Evolutionary conservation across 345 rosid species (phyloP), one percentile per base, ranked within the genome.

Genomic region (Eutrema japonicum): DNA sequence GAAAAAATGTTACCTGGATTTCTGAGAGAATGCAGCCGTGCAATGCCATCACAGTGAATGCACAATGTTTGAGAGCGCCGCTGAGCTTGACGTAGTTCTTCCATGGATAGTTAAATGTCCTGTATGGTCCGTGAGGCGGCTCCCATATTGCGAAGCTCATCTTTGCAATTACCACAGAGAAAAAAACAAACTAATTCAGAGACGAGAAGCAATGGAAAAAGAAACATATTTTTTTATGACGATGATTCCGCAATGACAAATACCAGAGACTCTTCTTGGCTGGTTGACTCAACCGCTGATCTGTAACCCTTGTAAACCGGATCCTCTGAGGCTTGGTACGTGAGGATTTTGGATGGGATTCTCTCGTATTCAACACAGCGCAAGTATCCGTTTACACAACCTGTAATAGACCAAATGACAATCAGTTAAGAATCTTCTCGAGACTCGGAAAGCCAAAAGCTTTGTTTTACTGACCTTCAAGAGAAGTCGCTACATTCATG

Each of bases 51-150:
- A 91, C 92, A 83, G 78, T 91, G 82, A 94, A 91, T 36, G 98
- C 98, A 62, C 97, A 94, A 79, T 94, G 97, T 88, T 96, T 85
- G 71, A 91, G 77, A 38, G 98, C 89, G 22, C 98, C 98, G 13
- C 96, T 89, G 64, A 91, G 85, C 85, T 83, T 88, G 76, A 87
- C 90, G 72, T 89, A 94, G 78, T 83, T 91, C 84, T 84, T 82
- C 98, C 98, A 94, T 4, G 98, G 98, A 83, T 91, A 94, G 46
- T 74, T 59, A 74, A 94, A 72, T 45, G 85, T 81, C 73, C 43
- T 89, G 78, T 91, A 94, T 32, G 87, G 95, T 76, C 98, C 98
- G 16, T 94, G 98, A 62, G 98, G 98, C 9, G 98, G 98, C 86
- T 94, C 98, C 97, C 96, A 94, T 51, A 89, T 77, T 5, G 98